Evolutionary conservation across 2,329 filamentous ascomycete species (phyloP).

Genomic region (Bipolaris bicolor): DNA sequence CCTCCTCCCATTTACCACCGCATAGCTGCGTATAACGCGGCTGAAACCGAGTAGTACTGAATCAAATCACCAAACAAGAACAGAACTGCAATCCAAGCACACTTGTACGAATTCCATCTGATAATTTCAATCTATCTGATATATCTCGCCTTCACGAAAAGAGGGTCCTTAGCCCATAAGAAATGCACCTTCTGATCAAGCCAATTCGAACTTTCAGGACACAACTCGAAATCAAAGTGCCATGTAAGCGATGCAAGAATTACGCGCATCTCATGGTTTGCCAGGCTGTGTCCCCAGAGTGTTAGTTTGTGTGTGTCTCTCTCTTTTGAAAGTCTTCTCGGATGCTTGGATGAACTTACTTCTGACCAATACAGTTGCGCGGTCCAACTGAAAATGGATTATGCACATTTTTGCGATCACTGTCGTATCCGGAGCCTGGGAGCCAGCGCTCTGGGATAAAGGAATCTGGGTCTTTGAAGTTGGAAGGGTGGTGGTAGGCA

Average conservation of each 20-base stretch:
- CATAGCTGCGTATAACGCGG: too few species aligned
- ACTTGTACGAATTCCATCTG: too few species aligned
- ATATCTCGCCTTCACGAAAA: conserved; percentile 19
- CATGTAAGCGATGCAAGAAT: conserved; percentile 32
- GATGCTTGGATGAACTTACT: conserved; percentile 25
- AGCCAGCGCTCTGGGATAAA: conserved; percentile 48
- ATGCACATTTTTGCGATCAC: conserved; percentile 29
- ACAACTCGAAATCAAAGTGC: conserved; percentile 36
- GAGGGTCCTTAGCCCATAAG: conserved; percentile 22
- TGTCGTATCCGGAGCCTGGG: conserved; percentile 24
- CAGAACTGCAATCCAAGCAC: too few species aligned
- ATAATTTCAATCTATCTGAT: neutral
- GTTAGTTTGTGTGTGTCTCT: too few species aligned
- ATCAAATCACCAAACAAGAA: too few species aligned
- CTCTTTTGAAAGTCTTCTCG: too few species aligned
- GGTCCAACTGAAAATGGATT: conserved; percentile 38
- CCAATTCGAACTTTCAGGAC: conserved; percentile 6
- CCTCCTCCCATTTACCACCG: too few species aligned
- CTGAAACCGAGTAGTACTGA: too few species aligned
- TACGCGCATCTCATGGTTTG: conserved; percentile 44
- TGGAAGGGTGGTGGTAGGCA: neutral
- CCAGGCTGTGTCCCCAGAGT: conserved; percentile 18
- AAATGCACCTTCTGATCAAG: conserved; percentile 14
- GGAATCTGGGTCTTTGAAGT: conserved; percentile 9
- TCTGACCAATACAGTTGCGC: conserved; percentile 44